Evolutionary conservation across 768 basidiomycete genomes (phyloP).

Genomic region (Leucosporidium scottii): DNA sequence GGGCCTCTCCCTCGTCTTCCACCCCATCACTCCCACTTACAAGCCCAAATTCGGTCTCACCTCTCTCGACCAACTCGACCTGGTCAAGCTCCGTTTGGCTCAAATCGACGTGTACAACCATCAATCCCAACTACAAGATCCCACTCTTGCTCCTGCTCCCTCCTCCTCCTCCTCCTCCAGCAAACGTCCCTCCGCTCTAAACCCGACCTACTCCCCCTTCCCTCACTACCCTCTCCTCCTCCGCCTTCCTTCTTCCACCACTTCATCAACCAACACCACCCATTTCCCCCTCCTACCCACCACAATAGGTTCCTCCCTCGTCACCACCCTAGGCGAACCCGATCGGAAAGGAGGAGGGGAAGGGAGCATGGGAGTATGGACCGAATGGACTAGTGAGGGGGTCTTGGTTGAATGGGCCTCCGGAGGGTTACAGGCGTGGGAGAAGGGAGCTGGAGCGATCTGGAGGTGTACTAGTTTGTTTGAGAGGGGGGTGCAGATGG

Average conservation of each 20-base stretch:
- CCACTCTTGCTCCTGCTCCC: background rate
- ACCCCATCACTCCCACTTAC: slow-evolving; percentile 54
- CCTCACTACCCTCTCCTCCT: slow-evolving; percentile 13
- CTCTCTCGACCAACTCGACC: slow-evolving; percentile 3
- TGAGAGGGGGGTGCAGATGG: background rate
- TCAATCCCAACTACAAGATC: background rate
- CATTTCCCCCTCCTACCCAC: slow-evolving; percentile 39
- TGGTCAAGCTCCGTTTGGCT: slow-evolving; percentile 53
- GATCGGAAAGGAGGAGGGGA: slow-evolving; percentile 80
- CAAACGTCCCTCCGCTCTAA: background rate
- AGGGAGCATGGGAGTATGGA: slow-evolving; percentile 82
- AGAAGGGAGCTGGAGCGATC: slow-evolving; percentile 67
- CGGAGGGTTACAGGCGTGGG: slow-evolving; percentile 73
- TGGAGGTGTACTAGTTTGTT: slow-evolving; percentile 70
- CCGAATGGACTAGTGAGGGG: slow-evolving; percentile 63
- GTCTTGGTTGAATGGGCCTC: slow-evolving; percentile 12
- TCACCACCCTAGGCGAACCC: slow-evolving; percentile 70
- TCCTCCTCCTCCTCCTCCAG: no score
- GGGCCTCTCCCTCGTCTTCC: slow-evolving; percentile 74
- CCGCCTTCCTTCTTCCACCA: background rate
- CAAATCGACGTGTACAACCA: slow-evolving; percentile 77
- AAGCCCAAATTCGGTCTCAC: slow-evolving; percentile 44
- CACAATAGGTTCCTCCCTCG: slow-evolving; percentile 72
- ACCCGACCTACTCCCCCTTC: background rate
- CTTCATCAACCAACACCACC: background rate